Evolutionary conservation across 2,329 filamentous ascomycete species (phyloP).

Genomic region (Cryphonectria radicalis): DNA sequence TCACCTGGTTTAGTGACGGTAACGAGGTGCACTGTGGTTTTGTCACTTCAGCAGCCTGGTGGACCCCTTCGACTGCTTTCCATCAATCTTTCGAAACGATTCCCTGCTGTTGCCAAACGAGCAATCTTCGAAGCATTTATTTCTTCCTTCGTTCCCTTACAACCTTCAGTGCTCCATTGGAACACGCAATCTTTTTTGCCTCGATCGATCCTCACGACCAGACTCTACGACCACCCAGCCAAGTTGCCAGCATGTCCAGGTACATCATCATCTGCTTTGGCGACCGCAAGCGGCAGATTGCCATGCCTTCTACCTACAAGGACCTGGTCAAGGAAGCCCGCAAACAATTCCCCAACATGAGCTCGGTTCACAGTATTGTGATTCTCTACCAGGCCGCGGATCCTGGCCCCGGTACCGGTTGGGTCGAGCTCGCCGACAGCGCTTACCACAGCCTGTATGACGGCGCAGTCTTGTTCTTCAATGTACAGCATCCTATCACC

Average conservation of each 20-base stretch:
- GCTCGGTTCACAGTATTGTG: not conserved
- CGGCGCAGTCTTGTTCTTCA: conserved; percentile 11
- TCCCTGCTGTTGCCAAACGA: not conserved
- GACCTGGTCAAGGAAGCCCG: conserved; percentile 1
- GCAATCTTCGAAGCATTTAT: not conserved
- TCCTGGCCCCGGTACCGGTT: not conserved
- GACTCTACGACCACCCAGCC: not conserved
- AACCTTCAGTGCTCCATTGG: not conserved
- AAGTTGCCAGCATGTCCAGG: conserved; percentile 4
- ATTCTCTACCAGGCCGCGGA: not conserved
- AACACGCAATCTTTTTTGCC: not conserved
- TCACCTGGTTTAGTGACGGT: not conserved
- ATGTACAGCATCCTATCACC: conserved; percentile 25
- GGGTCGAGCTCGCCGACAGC: conserved; percentile 17
- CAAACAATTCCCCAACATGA: not conserved
- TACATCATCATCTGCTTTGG: conserved; percentile 10
- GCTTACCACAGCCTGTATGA: conserved; percentile 12
- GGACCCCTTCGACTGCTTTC: no score
- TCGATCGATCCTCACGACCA: not conserved
- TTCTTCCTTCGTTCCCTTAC: not conserved
- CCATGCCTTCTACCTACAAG: conserved; percentile 8
- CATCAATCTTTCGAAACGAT: not conserved
- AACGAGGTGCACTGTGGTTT: not conserved
- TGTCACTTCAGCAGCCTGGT: not conserved
- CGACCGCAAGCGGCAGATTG: conserved; percentile 1